A percentile compares a stretch with the other conserved stretches of the same genome.
Conservation (phyloP, 139 green algal species). For the Ulvella scutata region DNA sequence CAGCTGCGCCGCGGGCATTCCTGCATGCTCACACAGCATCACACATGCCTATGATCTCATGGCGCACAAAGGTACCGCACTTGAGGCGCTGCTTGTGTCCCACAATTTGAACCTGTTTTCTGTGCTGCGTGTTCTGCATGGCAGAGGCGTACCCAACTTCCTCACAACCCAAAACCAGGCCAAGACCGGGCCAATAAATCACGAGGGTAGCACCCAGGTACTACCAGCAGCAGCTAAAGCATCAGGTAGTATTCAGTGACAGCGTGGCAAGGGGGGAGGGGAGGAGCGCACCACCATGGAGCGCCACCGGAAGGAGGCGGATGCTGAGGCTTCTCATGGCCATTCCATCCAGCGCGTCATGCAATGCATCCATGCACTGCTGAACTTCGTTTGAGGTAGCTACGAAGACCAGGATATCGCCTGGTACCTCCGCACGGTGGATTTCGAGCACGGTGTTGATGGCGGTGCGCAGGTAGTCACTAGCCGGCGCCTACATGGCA, state of each 20-base stretch:
- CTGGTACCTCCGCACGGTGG: conserved; percentile 52
- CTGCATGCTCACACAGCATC: conserved; percentile 10
- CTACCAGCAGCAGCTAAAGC: neutral
- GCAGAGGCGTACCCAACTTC: no score
- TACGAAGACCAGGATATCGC: conserved; percentile 88
- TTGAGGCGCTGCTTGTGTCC: no score
- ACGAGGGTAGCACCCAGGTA: neutral
- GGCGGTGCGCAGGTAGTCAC: conserved; percentile 54
- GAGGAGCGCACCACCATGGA: neutral
- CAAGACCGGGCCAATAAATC: no score
- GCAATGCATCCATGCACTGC: conserved; percentile 1
- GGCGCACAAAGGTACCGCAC: no score
- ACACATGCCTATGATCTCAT: no score
- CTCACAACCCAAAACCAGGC: no score
- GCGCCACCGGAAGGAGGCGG: neutral
- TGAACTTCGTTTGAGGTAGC: conserved; percentile 24
- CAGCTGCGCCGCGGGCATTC: conserved; percentile 53
- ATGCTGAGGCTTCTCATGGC: neutral
- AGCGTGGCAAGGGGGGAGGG: neutral
- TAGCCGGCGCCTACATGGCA: conserved; percentile 33
- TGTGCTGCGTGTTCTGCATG: no score
- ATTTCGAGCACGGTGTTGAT: conserved; percentile 56
- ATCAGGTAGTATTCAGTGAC: neutral
- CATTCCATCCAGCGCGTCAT: neutral
- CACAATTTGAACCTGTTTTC: no score